Percentiles rank a stretch among this genome's conserved stretches.
Conservation (phyloP, 495 filamentous ascomycete species). For the Sporormia fimetaria region DNA sequence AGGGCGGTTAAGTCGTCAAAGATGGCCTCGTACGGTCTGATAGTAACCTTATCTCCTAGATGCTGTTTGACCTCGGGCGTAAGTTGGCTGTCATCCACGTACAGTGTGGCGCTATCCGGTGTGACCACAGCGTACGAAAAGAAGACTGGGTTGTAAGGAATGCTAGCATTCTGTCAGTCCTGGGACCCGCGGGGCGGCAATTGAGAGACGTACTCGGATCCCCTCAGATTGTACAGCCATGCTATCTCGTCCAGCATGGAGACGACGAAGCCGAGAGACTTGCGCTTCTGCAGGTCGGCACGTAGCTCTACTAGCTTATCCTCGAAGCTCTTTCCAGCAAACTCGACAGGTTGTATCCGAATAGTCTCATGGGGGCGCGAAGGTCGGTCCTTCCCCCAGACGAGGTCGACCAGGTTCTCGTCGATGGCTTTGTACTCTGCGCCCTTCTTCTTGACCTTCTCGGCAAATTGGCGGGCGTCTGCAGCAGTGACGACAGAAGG, state of each 20-base stretch:
- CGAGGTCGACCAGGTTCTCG: slow-evolving; percentile 74
- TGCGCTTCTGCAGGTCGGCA: slow-evolving; percentile 87
- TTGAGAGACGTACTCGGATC: slow-evolving; percentile 57
- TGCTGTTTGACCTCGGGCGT: slow-evolving; percentile 55
- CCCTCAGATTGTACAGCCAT: slow-evolving; percentile 94
- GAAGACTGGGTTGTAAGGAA: slow-evolving; percentile 97
- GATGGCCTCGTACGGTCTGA: slow-evolving; percentile 78
- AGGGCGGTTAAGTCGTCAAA: slow-evolving; percentile 64
- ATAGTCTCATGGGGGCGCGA: slow-evolving; percentile 64
- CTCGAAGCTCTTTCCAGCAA: slow-evolving; percentile 69
- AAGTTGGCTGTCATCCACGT: slow-evolving; percentile 72
- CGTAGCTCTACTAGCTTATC: slow-evolving; percentile 79
- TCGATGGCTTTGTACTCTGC: slow-evolving; percentile 63
- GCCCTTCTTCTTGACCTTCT: slow-evolving; percentile 79
- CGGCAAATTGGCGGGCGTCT: slow-evolving; percentile 73
- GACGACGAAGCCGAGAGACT: slow-evolving; percentile 74
- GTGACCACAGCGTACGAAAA: slow-evolving; percentile 94
- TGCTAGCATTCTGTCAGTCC: slow-evolving; percentile 41
- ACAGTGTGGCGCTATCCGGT: slow-evolving; percentile 67
- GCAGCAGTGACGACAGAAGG: slow-evolving; percentile 64
- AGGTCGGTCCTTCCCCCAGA: slow-evolving; percentile 72
- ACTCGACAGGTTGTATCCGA: slow-evolving; percentile 56
- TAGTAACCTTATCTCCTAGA: slow-evolving; percentile 56
- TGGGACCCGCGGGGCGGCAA: not conserved
- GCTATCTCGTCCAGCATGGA: slow-evolving; percentile 96